Percentiles rank a stretch among this genome's conserved stretches.
phyloP scores from a whole-genome alignment of 768 basidiomycete genomes.

The Lactarius hengduanensis region DNA sequence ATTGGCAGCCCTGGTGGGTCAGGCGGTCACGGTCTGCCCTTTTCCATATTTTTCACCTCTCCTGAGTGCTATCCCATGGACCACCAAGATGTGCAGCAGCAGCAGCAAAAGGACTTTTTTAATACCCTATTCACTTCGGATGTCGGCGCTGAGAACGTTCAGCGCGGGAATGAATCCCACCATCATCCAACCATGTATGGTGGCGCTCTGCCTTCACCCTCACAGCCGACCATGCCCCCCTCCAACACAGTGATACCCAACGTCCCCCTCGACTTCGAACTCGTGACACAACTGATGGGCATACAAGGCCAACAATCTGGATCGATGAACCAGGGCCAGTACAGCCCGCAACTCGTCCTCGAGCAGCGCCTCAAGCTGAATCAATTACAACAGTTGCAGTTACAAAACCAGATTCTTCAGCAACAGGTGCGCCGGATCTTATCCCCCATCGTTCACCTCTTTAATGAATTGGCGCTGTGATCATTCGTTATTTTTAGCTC shows the following conservation, averaged over 20 bases:
- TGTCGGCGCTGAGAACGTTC: conserved; percentile 20
- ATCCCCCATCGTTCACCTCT: conserved; percentile 17
- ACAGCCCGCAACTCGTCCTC: conserved; percentile 49
- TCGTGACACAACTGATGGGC: conserved; percentile 51
- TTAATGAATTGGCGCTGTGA: neutral
- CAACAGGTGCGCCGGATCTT: conserved; percentile 63
- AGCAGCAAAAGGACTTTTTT: conserved; percentile 33
- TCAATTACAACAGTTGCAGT: conserved; percentile 73
- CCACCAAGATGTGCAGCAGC: conserved; percentile 26
- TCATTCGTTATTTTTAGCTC: conserved; percentile 27
- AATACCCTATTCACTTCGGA: conserved; percentile 33
- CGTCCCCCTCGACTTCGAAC: conserved; percentile 44
- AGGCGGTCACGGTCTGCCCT: neutral
- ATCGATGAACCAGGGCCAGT: conserved; percentile 34
- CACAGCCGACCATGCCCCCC: conserved; percentile 27
- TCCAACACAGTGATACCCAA: conserved; percentile 27
- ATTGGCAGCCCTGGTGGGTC: conserved; percentile 4
- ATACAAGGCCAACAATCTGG: conserved; percentile 39
- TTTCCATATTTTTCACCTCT: neutral
- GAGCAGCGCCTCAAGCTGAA: conserved; percentile 79
- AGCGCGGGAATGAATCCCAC: conserved; percentile 28
- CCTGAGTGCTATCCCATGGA: conserved; percentile 21
- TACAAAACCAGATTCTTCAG: conserved; percentile 84
- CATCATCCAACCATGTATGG: conserved; percentile 25
- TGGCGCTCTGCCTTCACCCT: conserved; percentile 25